Conservation (phyloP, 192 early-diverging fungal genomes). For the Dissophora ornata region DNA sequence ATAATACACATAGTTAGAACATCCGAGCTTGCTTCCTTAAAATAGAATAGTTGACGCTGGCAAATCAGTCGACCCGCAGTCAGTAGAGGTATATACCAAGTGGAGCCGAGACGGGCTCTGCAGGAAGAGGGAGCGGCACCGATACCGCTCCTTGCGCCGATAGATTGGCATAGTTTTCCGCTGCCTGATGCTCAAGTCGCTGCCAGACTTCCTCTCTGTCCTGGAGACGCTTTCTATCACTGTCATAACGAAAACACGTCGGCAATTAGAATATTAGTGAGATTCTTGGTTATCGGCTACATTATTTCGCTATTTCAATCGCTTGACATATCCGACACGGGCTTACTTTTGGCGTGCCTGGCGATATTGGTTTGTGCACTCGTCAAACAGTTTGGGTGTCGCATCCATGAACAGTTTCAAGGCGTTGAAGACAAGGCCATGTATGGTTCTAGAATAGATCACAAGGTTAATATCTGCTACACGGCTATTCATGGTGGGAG, state of each 20-base stretch:
- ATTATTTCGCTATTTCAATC: no score
- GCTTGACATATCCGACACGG: background rate
- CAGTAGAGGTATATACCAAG: no score
- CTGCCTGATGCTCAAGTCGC: constrained; percentile 70
- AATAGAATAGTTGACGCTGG: no score
- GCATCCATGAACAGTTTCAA: constrained; percentile 98
- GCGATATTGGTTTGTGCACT: constrained; percentile 94
- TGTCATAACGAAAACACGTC: constrained; percentile 28
- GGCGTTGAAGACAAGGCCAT: constrained; percentile 96
- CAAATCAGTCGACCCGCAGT: no score
- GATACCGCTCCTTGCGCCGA: constrained; percentile 41
- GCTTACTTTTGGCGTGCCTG: constrained; percentile 85
- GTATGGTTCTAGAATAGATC: constrained; percentile 97
- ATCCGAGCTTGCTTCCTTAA: no score
- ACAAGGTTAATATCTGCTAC: no score
- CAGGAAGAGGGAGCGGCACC: constrained; percentile 12
- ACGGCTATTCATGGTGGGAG: no score
- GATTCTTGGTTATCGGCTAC: no score
- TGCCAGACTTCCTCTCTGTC: constrained; percentile 86
- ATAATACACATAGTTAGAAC: no score
- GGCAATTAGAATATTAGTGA: no score
- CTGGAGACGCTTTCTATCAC: constrained; percentile 84
- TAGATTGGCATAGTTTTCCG: constrained; percentile 51
- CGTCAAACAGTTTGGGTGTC: constrained; percentile 95
- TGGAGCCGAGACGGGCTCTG: constrained; percentile 38